Base-by-base conservation (phyloP, 2,329 filamentous ascomycete genomes). In the Xylariaceae sp. region DNA sequence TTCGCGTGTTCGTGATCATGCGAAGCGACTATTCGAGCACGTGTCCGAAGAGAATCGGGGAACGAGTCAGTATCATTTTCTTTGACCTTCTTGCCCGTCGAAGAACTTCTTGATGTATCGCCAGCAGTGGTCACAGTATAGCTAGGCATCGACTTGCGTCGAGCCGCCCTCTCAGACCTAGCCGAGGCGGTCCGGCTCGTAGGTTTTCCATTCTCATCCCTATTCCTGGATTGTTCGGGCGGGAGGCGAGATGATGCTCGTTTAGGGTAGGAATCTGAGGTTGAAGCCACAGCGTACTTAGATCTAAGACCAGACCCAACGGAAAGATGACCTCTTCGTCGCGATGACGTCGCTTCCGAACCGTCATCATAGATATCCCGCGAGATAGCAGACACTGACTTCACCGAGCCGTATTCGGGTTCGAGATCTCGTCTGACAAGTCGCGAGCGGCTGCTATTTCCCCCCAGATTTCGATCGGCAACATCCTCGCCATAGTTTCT, bases 401-500 rank as follows among this genome's bases (percentile, higher is more conserved):
- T 48, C 34, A 44, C 18, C 17, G 40, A 38, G 18, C 11, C 7
- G 22, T 28, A 28, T 28, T 28, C 22, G 4, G 7, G 7, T 28
- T 28, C 7, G 22, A 4, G 22, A 28, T 28, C 22, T 28, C 22
- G 22, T 28, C 4, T 28, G 22, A 7, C 22, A 28, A 28, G 22
- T 28, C 7, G 59, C 6, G 73, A 54, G 47, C 71, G 59, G 34
- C 65, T 55, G 1, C 62, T 60, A 42, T 72, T 76, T 19, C 70
- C 63, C 4, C 64, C 67, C 42, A 82, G 70, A 55, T 87, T 87
- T 33, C 84, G 74, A 57, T 85, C 81, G 1, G 82, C 83, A 1
- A 86, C 81, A 62, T 86, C 83, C 63, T 87, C 84, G n/a, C 79
- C 83, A 58, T 82, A 85, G 45, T 80, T 76, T 41, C 75, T 73